A percentile compares a stretch with the other conserved stretches of the same genome.
phyloP scores from a whole-genome alignment of 176 grass and related monocot genomes.

The Tillandsia fasciculata region DNA sequence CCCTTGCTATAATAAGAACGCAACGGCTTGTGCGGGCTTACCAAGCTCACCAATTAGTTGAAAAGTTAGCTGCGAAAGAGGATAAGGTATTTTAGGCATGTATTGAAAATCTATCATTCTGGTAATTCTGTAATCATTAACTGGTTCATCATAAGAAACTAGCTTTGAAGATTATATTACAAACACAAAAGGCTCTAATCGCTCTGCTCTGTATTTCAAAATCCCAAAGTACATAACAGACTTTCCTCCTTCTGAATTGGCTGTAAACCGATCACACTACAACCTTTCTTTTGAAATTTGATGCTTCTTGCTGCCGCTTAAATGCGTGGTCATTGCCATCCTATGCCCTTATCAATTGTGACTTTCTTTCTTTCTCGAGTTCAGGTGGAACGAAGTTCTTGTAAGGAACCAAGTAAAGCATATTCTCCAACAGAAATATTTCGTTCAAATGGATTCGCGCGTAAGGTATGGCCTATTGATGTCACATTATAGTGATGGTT shows the following conservation, averaged over 20 bases:
- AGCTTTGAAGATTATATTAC: not conserved
- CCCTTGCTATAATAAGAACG: not conserved
- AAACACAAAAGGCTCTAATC: not conserved
- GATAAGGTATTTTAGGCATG: not conserved
- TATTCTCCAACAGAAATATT: conserved; percentile 8
- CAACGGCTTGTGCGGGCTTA: conserved; percentile 1
- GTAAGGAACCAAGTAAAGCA: not conserved
- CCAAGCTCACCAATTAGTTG: not conserved
- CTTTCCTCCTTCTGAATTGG: not conserved
- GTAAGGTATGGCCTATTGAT: conserved; percentile 13
- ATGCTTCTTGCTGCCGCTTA: too few relatives aligned
- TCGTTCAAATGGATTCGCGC: conserved; percentile 16
- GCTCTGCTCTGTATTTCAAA: not conserved
- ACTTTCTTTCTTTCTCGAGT: not conserved
- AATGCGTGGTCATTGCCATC: too few relatives aligned
- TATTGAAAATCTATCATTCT: not conserved
- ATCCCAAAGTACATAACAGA: not conserved
- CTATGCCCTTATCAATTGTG: too few relatives aligned
- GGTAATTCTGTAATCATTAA: not conserved
- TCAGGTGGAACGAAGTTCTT: not conserved
- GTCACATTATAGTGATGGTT: not conserved
- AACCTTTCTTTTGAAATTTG: not conserved
- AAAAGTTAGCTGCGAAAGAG: conserved; percentile 4
- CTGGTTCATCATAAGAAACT: not conserved
- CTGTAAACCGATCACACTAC: not conserved